Conservation (phyloP, 2,329 filamentous ascomycete genomes). For the Phyllosticta ampelicida region DNA sequence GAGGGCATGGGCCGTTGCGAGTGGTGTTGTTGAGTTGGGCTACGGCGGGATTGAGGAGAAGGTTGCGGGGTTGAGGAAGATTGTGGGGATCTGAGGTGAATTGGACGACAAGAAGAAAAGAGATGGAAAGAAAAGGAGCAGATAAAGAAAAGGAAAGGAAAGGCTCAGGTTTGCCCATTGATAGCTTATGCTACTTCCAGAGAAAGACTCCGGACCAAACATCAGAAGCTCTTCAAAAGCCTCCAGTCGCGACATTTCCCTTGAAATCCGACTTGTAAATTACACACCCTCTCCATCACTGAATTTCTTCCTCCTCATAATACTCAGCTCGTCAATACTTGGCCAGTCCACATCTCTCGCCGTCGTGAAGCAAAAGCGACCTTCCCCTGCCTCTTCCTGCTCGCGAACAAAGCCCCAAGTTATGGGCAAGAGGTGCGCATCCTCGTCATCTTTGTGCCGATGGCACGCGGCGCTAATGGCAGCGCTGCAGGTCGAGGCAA, state of each 20-base stretch:
- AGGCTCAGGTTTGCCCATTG: too few relatives aligned
- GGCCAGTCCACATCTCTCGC: background rate
- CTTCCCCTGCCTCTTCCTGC: background rate
- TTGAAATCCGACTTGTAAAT: too few relatives aligned
- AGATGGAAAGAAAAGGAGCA: too few relatives aligned
- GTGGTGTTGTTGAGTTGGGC: conserved; percentile 38
- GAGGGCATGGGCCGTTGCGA: conserved; percentile 32
- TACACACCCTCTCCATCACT: background rate
- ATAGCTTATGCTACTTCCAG: too few relatives aligned
- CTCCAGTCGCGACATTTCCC: too few relatives aligned
- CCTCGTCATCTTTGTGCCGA: conserved; percentile 12
- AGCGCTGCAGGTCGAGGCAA: conserved; percentile 20
- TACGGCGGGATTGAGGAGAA: conserved; percentile 34
- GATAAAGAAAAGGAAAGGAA: too few relatives aligned
- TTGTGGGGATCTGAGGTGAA: conserved; percentile 5
- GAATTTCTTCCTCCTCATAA: background rate
- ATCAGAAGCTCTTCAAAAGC: too few relatives aligned
- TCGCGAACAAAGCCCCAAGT: conserved; percentile 19
- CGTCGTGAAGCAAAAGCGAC: background rate
- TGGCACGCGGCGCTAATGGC: conserved; percentile 27
- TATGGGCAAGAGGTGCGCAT: conserved; percentile 15
- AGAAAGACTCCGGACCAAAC: too few relatives aligned
- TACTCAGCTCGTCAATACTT: background rate
- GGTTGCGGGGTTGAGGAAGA: conserved; percentile 29
- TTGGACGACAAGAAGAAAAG: background rate